Base-by-base conservation (phyloP, 495 filamentous ascomycete species). In the Friedmanniomyces endolithicus region DNA sequence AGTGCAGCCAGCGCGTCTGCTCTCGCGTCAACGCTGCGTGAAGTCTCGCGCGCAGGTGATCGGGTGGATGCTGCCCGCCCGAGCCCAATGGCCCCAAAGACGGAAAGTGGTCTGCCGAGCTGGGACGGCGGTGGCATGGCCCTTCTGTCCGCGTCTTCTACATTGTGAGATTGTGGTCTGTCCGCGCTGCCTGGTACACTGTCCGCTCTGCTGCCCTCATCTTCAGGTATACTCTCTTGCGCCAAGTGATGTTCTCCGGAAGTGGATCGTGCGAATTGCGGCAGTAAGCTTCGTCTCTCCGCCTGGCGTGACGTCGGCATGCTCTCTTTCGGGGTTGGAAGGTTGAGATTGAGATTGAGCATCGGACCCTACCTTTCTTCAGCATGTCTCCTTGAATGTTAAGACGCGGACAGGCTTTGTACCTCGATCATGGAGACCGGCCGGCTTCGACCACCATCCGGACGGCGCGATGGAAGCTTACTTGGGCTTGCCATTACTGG, bases 391-490 rank as follows among this genome's bases (percentile, higher is more conserved):
- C n/a, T 39, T 4, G 11, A 40, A 2, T 25, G 12, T 31, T 9
- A 31, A 14, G 11, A 20, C 7, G 8, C 12, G 25, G 44, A 31
- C 4, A 19, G 35, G 23, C 4, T n/a, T 33, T 31, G 20, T 52
- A 58, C 59, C 16, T 62, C 55, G 34, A 62, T 58, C 56, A 62
- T 58, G 20, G 59, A 58, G 1, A 62, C 39, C 16, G 59, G 59
- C 24, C 59, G 33, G 47, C 59, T 62, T 19, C 50, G 33, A 11
- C 20, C 40, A 55, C 41, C 47, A 7, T 17, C 35, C 16, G 34
- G 34, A 11, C 53, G 53, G 11, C 58, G 53, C 29, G 59, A 58
- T 4, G 59, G 59, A 22, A 62, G 51, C 14, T 55, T 59, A 35
- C 55, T 62, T 8, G 55, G n/a, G 14, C 58, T 50, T 14, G 59